Conservation (phyloP, 805 yeast species). For the Lipomyces starkeyi region DNA sequence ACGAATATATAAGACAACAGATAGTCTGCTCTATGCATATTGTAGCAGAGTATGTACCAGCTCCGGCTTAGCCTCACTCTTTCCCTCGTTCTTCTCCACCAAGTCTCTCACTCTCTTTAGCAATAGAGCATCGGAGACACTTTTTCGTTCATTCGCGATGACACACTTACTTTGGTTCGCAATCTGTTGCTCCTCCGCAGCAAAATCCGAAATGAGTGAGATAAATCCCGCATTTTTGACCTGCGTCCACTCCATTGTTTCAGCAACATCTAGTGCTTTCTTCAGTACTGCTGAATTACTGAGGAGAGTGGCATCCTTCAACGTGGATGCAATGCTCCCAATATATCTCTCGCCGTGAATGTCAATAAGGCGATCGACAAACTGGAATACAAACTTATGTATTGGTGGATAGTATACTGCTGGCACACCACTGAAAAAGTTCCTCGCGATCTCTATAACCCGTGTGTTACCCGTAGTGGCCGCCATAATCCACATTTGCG, state of each 20-base stretch:
- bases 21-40: neutral
- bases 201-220: neutral
- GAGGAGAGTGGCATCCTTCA: neutral
- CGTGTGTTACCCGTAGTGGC: slow-evolving; percentile 15
- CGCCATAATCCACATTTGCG: slow-evolving; percentile 35
- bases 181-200: neutral
- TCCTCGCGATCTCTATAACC: slow-evolving; percentile 9
- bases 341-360: neutral
- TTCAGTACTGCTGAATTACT: neutral
- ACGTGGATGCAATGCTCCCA: neutral
- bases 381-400: neutral
- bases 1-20: neutral
- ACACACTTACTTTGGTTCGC: neutral
- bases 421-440: slow-evolving; percentile 13
- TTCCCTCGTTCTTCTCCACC: slow-evolving; percentile 2
- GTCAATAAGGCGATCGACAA: neutral
- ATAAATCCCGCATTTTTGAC: neutral
- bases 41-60: neutral
- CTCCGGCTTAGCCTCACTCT: neutral
- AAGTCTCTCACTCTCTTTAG: neutral
- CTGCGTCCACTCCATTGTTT: neutral
- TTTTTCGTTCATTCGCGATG: neutral
- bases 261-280: neutral
- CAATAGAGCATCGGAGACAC: slow-evolving; percentile 1
- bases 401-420: slow-evolving; percentile 12